Percentiles rank a stretch among this genome's conserved stretches.
Evolutionary conservation across 345 rosid species (phyloP).

Genomic region (Raphanus sativus): DNA sequence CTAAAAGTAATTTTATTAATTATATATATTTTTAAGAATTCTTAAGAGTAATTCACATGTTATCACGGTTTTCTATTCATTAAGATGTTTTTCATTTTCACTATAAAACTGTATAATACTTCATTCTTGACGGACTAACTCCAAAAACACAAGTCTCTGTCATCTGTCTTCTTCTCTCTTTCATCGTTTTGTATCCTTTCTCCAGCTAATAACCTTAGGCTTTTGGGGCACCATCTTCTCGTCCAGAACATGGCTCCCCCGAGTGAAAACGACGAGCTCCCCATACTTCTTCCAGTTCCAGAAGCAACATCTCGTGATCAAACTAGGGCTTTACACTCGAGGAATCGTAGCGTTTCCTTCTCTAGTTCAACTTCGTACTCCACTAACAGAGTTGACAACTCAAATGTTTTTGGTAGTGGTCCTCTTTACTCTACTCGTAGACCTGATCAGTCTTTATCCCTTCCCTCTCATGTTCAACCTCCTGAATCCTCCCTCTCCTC

Average conservation of each 20-base stretch:
- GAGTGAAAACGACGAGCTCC: constrained; percentile 1
- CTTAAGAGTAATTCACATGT: background rate
- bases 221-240: background rate
- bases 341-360: constrained; percentile 61
- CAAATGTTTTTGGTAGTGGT: constrained; percentile 64
- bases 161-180: background rate
- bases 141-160: background rate
- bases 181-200: background rate
- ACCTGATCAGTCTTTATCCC: constrained; percentile 37
- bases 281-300: constrained; percentile 7
- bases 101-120: no score
- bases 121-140: background rate
- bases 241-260: background rate
- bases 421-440: constrained; percentile 50
- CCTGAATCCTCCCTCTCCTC: background rate
- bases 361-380: constrained; percentile 47
- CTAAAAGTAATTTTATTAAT: background rate
- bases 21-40: no score
- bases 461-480: constrained; percentile 32
- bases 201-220: background rate
- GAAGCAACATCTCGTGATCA: constrained; percentile 38
- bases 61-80: background rate
- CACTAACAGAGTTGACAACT: constrained; percentile 48
- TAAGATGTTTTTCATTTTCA: background rate
- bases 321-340: constrained; percentile 36